These are phyloP conservation scores for Ceratocystis eucalypticola DNA, from an alignment of 2,329 filamentous ascomycete species.

Conservation along the genomic window DNA sequence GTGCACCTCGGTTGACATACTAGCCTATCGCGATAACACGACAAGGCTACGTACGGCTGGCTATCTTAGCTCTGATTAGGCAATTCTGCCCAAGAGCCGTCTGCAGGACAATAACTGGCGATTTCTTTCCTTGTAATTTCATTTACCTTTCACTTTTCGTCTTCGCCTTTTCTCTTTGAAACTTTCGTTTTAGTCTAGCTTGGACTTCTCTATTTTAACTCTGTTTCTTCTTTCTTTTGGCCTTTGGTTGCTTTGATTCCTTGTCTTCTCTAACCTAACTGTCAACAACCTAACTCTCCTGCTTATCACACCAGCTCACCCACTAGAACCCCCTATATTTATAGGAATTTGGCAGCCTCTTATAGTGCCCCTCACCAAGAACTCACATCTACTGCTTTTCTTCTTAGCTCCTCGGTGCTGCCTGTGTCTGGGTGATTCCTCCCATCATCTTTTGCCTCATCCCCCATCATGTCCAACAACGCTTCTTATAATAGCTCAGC, in stretches of 20 bases:
- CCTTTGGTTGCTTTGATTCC: neutral
- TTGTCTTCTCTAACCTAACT: neutral
- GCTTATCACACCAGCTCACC: too few relatives aligned
- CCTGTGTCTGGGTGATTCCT: neutral
- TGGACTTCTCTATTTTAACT: neutral
- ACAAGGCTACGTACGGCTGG: too few relatives aligned
- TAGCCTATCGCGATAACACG: too few relatives aligned
- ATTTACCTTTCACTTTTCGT: neutral
- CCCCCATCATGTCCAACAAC: slow-evolving; percentile 7
- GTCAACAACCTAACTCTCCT: neutral
- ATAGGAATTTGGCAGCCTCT: too few relatives aligned
- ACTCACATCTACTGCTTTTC: neutral
- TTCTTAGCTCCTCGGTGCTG: neutral
- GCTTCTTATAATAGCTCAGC: neutral
- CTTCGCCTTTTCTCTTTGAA: neutral
- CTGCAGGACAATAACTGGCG: too few relatives aligned
- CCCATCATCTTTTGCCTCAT: neutral
- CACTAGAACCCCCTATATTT: too few relatives aligned
- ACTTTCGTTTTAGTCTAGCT: neutral
- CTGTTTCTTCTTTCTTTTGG: neutral
- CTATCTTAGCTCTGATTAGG: too few relatives aligned
- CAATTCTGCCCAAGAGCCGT: too few relatives aligned
- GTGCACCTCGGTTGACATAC: too few relatives aligned
- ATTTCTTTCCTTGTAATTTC: neutral
- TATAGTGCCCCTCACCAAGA: too few relatives aligned